These are phyloP conservation scores for Mesotaenium endlicherianum DNA, from an alignment of 139 green algal genomes.

Conservation along the genomic window DNA sequence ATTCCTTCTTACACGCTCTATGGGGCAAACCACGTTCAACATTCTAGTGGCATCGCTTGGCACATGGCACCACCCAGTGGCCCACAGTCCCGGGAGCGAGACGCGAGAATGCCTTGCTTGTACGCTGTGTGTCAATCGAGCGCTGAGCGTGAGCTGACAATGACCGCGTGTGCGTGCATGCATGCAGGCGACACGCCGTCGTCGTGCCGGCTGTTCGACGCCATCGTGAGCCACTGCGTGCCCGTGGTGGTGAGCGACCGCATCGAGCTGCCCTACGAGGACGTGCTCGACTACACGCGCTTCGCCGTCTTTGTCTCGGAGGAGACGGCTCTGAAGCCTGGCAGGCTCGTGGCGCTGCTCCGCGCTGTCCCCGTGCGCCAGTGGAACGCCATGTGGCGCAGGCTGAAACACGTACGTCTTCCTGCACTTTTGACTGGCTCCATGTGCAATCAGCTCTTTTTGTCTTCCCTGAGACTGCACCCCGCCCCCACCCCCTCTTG, in stretches of 20 bases:
- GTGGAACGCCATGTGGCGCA: conserved; percentile 13
- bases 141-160: background rate
- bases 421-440: background rate
- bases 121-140: background rate
- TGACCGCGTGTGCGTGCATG: background rate
- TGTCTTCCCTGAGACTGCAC: too few relatives aligned
- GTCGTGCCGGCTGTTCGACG: conserved; percentile 38
- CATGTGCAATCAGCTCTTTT: too few relatives aligned
- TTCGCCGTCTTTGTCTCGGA: conserved; percentile 29
- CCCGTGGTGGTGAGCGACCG: conserved; percentile 31
- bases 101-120: too few relatives aligned
- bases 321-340: conserved; percentile 4
- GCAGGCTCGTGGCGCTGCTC: conserved; percentile 1
- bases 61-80: background rate
- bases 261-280: conserved; percentile 36
- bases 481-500: too few relatives aligned
- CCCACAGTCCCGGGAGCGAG: background rate
- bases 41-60: background rate
- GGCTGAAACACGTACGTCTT: conserved; percentile 24
- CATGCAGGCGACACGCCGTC: conserved; percentile 36
- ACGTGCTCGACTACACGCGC: conserved; percentile 30
- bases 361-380: background rate
- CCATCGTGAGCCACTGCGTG: conserved; percentile 36
- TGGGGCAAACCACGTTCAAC: background rate
- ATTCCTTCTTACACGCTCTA: background rate